Evolutionary conservation across 495 filamentous ascomycete genomes (phyloP).

Genomic region (Lepraria neglecta): DNA sequence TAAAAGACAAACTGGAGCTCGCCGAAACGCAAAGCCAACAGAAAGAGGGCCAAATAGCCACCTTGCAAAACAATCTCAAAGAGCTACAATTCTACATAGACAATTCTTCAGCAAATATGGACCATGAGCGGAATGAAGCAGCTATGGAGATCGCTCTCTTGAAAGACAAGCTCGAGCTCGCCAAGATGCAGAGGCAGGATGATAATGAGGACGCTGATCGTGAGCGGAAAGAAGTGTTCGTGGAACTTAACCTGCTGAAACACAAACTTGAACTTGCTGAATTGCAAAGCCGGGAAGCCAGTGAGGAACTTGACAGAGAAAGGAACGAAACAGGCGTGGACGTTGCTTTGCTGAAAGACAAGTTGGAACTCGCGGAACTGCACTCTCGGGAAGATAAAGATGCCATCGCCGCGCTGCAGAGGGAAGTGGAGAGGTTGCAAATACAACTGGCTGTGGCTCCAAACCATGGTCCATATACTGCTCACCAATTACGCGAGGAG

Average conservation of each 20-base stretch:
- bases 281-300: not conserved
- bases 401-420: slow-evolving; percentile 1
- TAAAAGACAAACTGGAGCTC: not conserved
- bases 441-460: not conserved
- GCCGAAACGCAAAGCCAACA: slow-evolving; percentile 2
- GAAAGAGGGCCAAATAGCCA: slow-evolving; percentile 6
- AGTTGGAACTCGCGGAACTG: not conserved
- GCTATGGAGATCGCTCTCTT: slow-evolving; percentile 10
- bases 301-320: slow-evolving; percentile 7
- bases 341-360: slow-evolving; percentile 9
- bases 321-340: slow-evolving; percentile 15
- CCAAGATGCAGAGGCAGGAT: slow-evolving; percentile 10
- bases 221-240: slow-evolving; percentile 8
- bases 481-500: slow-evolving; percentile 19
- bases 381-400: slow-evolving; percentile 7
- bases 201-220: slow-evolving; percentile 2
- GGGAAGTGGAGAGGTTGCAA: slow-evolving; percentile 7
- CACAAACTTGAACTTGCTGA: slow-evolving; percentile 16
- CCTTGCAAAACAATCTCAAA: slow-evolving; percentile 14
- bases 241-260: slow-evolving; percentile 9
- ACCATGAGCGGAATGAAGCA: slow-evolving; percentile 18
- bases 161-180: slow-evolving; percentile 21
- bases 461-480: not conserved
- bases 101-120: slow-evolving; percentile 2
- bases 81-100: slow-evolving; percentile 3